Conservation (phyloP, 345 rosid genomes). For the Camelina laxa region DNA sequence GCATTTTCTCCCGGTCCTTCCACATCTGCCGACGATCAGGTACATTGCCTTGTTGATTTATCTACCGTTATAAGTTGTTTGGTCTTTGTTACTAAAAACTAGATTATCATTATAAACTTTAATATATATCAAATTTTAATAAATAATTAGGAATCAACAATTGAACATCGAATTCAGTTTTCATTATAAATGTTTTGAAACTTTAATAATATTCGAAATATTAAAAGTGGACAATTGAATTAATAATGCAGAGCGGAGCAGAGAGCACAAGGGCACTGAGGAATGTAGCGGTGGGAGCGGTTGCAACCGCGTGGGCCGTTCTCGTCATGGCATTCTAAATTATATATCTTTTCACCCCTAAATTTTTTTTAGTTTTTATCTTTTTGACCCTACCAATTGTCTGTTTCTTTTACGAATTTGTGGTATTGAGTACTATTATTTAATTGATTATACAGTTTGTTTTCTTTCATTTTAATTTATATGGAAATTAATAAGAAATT, state of each 20-base stretch:
- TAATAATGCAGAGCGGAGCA: slow-evolving; percentile 68
- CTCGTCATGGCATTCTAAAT: slow-evolving; percentile 52
- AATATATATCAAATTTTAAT: too few relatives aligned
- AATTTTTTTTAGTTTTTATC: slow-evolving; percentile 4
- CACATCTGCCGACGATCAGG: slow-evolving; percentile 50
- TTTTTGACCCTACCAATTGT: slow-evolving; percentile 33
- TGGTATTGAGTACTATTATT: slow-evolving; percentile 22
- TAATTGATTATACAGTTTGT: slow-evolving; percentile 35
- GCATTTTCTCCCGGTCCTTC: slow-evolving; percentile 64
- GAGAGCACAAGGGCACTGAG: slow-evolving; percentile 42
- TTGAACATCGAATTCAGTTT: background rate
- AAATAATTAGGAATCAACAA: too few relatives aligned
- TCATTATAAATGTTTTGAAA: background rate
- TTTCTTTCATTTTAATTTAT: slow-evolving; percentile 1
- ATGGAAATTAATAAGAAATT: slow-evolving; percentile 21
- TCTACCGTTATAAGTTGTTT: background rate
- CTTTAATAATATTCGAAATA: background rate
- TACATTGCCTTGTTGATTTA: slow-evolving; percentile 13
- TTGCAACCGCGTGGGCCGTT: slow-evolving; percentile 62
- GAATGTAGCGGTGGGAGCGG: slow-evolving; percentile 53
- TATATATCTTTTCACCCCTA: slow-evolving; percentile 16
- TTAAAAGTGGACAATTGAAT: background rate
- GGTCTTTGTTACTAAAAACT: too few relatives aligned
- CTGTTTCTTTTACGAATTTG: slow-evolving; percentile 26
- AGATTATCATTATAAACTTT: too few relatives aligned